These are phyloP conservation scores for Kodamaea alishanica DNA, from an alignment of 1,139 yeast species.

Conservation along the genomic window DNA sequence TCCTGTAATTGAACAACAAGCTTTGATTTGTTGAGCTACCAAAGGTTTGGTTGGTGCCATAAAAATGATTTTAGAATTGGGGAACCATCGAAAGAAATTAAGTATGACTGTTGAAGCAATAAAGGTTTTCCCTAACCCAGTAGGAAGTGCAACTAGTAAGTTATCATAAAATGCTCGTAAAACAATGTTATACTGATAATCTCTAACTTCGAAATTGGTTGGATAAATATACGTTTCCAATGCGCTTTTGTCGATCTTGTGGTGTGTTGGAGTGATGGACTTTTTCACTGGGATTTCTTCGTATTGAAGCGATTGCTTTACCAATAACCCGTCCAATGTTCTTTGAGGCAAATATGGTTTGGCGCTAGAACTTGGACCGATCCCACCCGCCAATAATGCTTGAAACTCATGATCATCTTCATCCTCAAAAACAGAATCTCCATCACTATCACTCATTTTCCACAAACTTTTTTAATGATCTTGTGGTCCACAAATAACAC, in stretches of 20 bases:
- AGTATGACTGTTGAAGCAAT: slow-evolving; percentile 94
- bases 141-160: slow-evolving; percentile 85
- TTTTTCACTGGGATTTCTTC: slow-evolving; percentile 1
- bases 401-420: slow-evolving; percentile 12
- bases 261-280: slow-evolving; percentile 44
- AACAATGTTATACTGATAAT: slow-evolving; percentile 83
- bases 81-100: slow-evolving; percentile 84
- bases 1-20: slow-evolving; percentile 86
- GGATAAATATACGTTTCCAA: slow-evolving; percentile 70
- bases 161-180: slow-evolving; percentile 69
- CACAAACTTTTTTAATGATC: background rate
- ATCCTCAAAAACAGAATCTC: slow-evolving; percentile 9
- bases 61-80: slow-evolving; percentile 72
- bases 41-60: slow-evolving; percentile 97
- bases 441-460: slow-evolving; percentile 7
- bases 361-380: background rate
- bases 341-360: slow-evolving; percentile 10
- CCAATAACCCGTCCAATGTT: slow-evolving; percentile 12
- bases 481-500: background rate
- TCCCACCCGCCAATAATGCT: slow-evolving; percentile 3
- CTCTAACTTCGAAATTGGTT: slow-evolving; percentile 76
- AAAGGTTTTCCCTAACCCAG: slow-evolving; percentile 96
- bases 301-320: background rate
- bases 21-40: slow-evolving; percentile 96
- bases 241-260: slow-evolving; percentile 39